Evolutionary conservation across 2,329 filamentous ascomycete genomes (phyloP), one percentile per base, ranked within the genome.

Genomic region (Talaromyces sp.): DNA sequence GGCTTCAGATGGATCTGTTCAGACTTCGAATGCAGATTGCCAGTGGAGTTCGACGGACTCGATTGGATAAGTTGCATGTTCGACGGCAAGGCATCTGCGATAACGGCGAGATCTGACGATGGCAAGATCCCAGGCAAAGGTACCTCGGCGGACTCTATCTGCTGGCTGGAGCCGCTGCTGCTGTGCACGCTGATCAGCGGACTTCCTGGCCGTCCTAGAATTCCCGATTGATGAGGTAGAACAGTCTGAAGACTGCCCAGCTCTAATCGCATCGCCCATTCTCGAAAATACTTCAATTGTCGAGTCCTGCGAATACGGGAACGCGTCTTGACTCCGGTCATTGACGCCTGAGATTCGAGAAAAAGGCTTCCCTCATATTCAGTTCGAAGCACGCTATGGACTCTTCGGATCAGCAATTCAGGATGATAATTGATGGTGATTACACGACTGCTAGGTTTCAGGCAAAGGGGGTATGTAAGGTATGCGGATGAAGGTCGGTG

Each of bases 231-330:
- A 64, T 57, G 28, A 35, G 60, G 6, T 58, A 58, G 44, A 37
- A 65, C 50, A 62, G 64, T 16, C 58, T 63, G 63, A 61, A 67
- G 66, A 14, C 69, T 64, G 18, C 71, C 69, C 6, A 76, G 50
- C 61, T 76, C 72, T 74, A 79, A 75, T 25, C 68, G 67, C 28
- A 76, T 71, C 25, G 74, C 74, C 76, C 75, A 78, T 31, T 67
- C 65, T 59, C 71, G 70, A 9, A 60, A 33, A 18, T 18, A 11
- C 1, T 28, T 54, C 31, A 37, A 39, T 33, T 40, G 56, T 28
- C 37, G 56, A 50, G 33, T 39, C 18, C 40, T 57, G 11, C 28
- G n/a, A 31, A 46, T 25, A 6, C 18, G 25, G 21, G 33, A 37
- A 5, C 44, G 12, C 16, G 28, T 35, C 21, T 21, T 11, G 14